Evolutionary conservation across 2,329 filamentous ascomycete species (phyloP), one percentile per base, ranked within the genome.

Genomic region (Hortaea sp.): DNA sequence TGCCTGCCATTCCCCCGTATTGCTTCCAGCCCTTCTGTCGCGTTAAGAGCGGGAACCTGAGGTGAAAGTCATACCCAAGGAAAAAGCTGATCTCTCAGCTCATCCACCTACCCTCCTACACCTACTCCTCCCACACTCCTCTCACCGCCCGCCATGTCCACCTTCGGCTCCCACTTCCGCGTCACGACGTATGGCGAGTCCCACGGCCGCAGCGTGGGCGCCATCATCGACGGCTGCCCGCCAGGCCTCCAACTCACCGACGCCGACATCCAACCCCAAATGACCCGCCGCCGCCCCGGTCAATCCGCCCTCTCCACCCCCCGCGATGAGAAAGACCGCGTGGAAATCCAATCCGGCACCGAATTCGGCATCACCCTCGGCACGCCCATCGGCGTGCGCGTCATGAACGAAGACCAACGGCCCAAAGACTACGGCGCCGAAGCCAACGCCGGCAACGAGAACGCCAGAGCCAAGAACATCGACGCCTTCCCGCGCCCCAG

Each of bases 181-280:
- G 86, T 94, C 56, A 88, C 85, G 53, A 94, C 86, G 81, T 88
- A 76, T 57, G 85, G 85, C 65, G 85, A 89, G 68, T 94, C 86
- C 47, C 90, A 95, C 71, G 94, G 90, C 73, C 84, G 82, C 61
- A 90, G 85, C 30, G 88, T 97, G 60, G 89, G 88, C 63, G 94
- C 87, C 72, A 95, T 97, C 61, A 83, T 97, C 68, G 90, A 97
- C 65, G 88, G 88, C 58, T 85, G 81, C 62, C 92, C 90, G 32
- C 89, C 92, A 10, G 86, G 87, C 59, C 83, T 97, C 75, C 73
- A 82, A 59, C 80, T 97, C 66, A 84, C 79, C 52, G 89, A 95
- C 68, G 50, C 50, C 37, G 59, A 63, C 44, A 94, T 97, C 63
- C 90, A 98, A 70, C 88, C 88, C 42, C 88, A 95, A 70, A 86